phyloP scores from a whole-genome alignment of 2,329 filamentous ascomycete genomes.

The Paraphoma chrysanthemicola region DNA sequence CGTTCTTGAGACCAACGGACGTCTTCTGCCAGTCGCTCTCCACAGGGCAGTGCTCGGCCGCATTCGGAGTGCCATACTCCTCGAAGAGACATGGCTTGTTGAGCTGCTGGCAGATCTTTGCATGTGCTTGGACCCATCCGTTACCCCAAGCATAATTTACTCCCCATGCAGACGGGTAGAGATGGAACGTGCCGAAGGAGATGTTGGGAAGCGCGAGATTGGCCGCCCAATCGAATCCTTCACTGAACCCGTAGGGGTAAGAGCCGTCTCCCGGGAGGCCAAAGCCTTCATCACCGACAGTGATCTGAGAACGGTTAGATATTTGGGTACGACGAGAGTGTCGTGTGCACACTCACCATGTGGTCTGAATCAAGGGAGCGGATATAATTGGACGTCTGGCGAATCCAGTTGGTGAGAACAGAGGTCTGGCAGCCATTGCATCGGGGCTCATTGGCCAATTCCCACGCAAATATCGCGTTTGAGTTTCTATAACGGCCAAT shows the following conservation, averaged over 20 bases:
- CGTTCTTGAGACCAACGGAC: constrained; percentile 25
- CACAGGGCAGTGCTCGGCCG: constrained; percentile 33
- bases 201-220: constrained; percentile 62
- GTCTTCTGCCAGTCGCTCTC: constrained; percentile 41
- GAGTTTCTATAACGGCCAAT: constrained; percentile 67
- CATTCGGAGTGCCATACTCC: constrained; percentile 45
- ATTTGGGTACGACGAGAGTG: neutral
- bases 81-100: constrained; percentile 52
- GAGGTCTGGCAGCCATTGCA: constrained; percentile 66
- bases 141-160: constrained; percentile 48
- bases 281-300: constrained; percentile 69
- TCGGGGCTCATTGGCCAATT: constrained; percentile 71
- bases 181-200: constrained; percentile 63
- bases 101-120: constrained; percentile 42
- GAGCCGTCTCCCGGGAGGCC: constrained; percentile 53
- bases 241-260: constrained; percentile 60
- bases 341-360: constrained; percentile 54
- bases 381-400: constrained; percentile 65
- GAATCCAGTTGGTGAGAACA: constrained; percentile 67
- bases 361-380: constrained; percentile 67
- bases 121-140: constrained; percentile 57
- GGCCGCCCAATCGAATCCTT: constrained; percentile 61
- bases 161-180: constrained; percentile 57
- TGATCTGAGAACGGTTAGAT: constrained; percentile 50
- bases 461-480: constrained; percentile 70